Conservation (phyloP, 2,329 filamentous ascomycete species). For the Nemania bipapillata region DNA sequence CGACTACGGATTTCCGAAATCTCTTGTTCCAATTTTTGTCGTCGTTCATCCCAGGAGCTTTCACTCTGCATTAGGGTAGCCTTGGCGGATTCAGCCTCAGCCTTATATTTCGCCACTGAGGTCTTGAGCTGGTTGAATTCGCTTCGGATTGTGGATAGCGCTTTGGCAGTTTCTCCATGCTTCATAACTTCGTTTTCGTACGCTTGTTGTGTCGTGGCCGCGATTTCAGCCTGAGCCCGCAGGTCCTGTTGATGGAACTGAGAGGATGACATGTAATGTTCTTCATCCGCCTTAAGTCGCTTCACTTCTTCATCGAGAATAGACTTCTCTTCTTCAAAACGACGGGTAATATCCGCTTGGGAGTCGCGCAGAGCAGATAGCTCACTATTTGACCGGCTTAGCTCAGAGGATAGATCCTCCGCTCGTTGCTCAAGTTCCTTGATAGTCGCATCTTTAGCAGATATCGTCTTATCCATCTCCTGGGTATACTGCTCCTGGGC, state of each 20-base stretch:
- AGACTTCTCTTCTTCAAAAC: slow-evolving; percentile 83
- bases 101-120: slow-evolving; percentile 76
- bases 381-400: slow-evolving; percentile 83
- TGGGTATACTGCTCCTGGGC: slow-evolving; percentile 88
- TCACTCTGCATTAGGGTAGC: slow-evolving; percentile 81
- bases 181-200: slow-evolving; percentile 95
- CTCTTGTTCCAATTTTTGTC: slow-evolving; percentile 84
- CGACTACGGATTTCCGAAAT: slow-evolving; percentile 80
- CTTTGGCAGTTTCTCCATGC: slow-evolving; percentile 93
- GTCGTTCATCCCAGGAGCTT: slow-evolving; percentile 86
- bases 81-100: slow-evolving; percentile 87
- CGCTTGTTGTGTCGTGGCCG: slow-evolving; percentile 89
- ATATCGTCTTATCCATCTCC: slow-evolving; percentile 79
- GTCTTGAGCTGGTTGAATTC: slow-evolving; percentile 87
- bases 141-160: slow-evolving; percentile 78
- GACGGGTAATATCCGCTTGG: slow-evolving; percentile 77
- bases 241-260: slow-evolving; percentile 91
- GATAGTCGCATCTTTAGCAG: slow-evolving; percentile 82
- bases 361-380: slow-evolving; percentile 82
- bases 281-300: slow-evolving; percentile 84
- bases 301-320: slow-evolving; percentile 81
- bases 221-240: slow-evolving; percentile 91
- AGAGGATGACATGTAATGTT: slow-evolving; percentile 80
- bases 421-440: slow-evolving; percentile 83
- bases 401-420: slow-evolving; percentile 83